These are phyloP conservation scores for Penicillium griseofulvum DNA, from an alignment of 2,329 filamentous ascomycete species.

Conservation along the genomic window DNA sequence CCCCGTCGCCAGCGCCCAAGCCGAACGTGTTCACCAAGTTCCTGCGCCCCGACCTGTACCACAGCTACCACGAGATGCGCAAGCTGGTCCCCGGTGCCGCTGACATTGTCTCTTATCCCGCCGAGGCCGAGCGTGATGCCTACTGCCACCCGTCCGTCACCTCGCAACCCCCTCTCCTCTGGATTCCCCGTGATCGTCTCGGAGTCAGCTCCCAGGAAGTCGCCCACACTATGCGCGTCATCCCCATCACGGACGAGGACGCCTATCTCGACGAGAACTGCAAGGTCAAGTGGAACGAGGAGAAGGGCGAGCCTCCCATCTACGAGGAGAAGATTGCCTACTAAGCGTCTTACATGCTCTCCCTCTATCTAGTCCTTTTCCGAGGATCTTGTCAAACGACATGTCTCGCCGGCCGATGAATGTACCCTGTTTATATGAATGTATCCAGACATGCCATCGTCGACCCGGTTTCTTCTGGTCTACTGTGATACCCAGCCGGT, in stretches of 20 bases:
- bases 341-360: constrained; percentile 26
- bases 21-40: constrained; percentile 51
- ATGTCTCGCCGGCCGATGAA: not conserved
- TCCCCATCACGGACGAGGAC: constrained; percentile 77
- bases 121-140: constrained; percentile 63
- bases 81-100: constrained; percentile 61
- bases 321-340: constrained; percentile 58
- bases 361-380: not conserved
- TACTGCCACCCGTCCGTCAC: constrained; percentile 72
- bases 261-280: constrained; percentile 70
- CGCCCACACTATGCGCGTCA: constrained; percentile 65
- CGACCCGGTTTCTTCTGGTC: constrained; percentile 7
- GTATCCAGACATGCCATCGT: not conserved
- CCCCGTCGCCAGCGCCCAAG: constrained; percentile 29
- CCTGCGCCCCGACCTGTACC: constrained; percentile 73
- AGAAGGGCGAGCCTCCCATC: constrained; percentile 58
- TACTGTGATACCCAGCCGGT: constrained; percentile 23
- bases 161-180: constrained; percentile 66
- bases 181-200: constrained; percentile 74
- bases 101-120: constrained; percentile 58
- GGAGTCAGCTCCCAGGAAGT: constrained; percentile 78
- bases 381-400: not conserved
- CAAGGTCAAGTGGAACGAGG: constrained; percentile 58
- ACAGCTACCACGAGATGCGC: constrained; percentile 69
- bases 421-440: not conserved